Conservation (phyloP, 2,329 filamentous ascomycete species). For the Coniochaeta ligniaria region DNA sequence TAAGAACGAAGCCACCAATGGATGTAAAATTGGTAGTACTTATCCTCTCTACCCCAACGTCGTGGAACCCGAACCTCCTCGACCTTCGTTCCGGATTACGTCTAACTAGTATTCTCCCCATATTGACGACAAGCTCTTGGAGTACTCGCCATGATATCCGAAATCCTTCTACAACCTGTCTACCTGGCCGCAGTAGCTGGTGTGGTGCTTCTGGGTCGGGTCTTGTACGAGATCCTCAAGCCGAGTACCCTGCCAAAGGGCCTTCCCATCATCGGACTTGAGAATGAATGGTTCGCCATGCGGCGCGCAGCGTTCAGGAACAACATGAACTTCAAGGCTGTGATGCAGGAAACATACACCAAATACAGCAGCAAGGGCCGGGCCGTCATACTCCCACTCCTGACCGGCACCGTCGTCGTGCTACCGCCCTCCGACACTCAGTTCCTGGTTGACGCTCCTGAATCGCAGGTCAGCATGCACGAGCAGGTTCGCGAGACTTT, state of each 20-base stretch:
- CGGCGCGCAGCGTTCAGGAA: not conserved
- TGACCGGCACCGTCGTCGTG: conserved; percentile 12
- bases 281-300: not conserved
- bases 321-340: not conserved
- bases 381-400: conserved; percentile 15
- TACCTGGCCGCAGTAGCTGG: not conserved
- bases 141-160: not conserved
- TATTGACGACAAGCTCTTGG: not conserved
- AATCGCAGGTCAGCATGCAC: conserved; percentile 12
- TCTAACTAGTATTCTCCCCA: not conserved
- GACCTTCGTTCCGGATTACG: not conserved
- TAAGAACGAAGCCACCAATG: not conserved
- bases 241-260: not conserved
- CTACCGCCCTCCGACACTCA: conserved; percentile 15
- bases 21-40: not conserved
- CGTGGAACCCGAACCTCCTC: not conserved
- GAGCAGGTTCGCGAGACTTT: conserved; percentile 8
- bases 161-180: not conserved
- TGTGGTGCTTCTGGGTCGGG: not conserved
- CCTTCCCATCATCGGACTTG: not conserved
- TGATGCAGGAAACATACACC: not conserved
- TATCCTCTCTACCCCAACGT: not conserved
- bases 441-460: conserved; percentile 19
- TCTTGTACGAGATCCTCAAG: not conserved
- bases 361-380: not conserved